phyloP scores from a whole-genome alignment of 1,284 basidiomycete genomes.

The Heterobasidion irregulare region DNA sequence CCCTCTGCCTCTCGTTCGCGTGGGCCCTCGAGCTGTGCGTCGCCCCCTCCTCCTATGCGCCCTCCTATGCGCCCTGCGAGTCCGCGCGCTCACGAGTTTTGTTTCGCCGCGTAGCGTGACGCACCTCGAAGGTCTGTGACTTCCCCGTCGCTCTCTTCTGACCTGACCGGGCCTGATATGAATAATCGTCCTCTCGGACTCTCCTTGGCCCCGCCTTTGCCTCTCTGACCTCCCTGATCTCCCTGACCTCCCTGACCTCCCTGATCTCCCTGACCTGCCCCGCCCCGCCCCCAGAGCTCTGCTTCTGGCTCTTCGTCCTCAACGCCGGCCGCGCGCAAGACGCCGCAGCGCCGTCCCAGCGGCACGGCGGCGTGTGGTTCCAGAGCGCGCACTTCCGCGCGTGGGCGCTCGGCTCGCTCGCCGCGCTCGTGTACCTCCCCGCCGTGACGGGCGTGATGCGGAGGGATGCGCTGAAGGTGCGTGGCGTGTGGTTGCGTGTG shows the following conservation, averaged over 20 bases:
- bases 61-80: not conserved
- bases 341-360: slow-evolving; percentile 19
- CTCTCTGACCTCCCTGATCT: no score
- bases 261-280: no score
- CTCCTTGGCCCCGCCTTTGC: no score
- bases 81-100: not conserved
- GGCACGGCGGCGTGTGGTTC: slow-evolving; percentile 42
- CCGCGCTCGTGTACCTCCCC: slow-evolving; percentile 62
- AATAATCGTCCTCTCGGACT: no score
- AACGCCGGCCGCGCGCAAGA: slow-evolving; percentile 50
- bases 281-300: slow-evolving; percentile 54
- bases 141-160: not conserved
- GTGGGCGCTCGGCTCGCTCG: slow-evolving; percentile 55
- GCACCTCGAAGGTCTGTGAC: slow-evolving; percentile 58
- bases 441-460: slow-evolving; percentile 56
- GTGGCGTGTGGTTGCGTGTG: no score
- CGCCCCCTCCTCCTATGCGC: no score
- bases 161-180: no score
- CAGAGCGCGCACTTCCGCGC: slow-evolving; percentile 59
- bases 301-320: slow-evolving; percentile 76
- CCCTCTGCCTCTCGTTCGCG: slow-evolving; percentile 48
- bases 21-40: slow-evolving; percentile 68
- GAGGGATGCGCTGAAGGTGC: slow-evolving; percentile 47
- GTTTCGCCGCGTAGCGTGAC: slow-evolving; percentile 43
- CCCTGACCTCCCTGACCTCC: no score